phyloP scores from a whole-genome alignment of 352 stramenopile species.

The Phytophthora meadii region DNA sequence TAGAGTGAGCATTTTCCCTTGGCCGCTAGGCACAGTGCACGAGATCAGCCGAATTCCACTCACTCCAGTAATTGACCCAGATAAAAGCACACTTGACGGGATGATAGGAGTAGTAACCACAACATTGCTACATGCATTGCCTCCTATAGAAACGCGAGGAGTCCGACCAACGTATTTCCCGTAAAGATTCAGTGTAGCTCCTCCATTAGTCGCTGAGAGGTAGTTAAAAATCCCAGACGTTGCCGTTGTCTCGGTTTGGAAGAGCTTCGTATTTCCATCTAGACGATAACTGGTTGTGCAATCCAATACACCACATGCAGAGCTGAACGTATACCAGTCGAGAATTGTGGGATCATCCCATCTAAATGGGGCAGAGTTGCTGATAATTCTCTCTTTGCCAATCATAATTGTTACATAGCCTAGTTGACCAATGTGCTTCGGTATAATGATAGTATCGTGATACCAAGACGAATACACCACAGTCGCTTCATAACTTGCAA shows the following conservation, averaged over 20 bases:
- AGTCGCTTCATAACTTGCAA: conserved; percentile 27
- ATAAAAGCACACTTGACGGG: conserved; percentile 30
- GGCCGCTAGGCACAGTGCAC: conserved; percentile 52
- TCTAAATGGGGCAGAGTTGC: conserved; percentile 62
- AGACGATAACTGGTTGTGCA: conserved; percentile 60
- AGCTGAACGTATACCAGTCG: conserved; percentile 60
- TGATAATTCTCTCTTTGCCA: conserved; percentile 47
- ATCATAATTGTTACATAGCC: conserved; percentile 63
- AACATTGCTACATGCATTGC: conserved; percentile 40
- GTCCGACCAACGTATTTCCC: conserved; percentile 62
- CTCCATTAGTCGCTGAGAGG: conserved; percentile 48
- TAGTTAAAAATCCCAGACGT: conserved; percentile 39
- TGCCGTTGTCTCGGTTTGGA: conserved; percentile 34
- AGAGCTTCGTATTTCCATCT: conserved; percentile 53
- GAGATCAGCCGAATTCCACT: conserved; percentile 47
- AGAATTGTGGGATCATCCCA: conserved; percentile 66
- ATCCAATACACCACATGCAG: conserved; percentile 46
- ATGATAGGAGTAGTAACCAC: conserved; percentile 29
- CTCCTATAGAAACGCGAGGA: conserved; percentile 44
- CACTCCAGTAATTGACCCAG: conserved; percentile 28
- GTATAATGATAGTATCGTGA: conserved; percentile 48
- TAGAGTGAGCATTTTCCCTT: conserved; percentile 52
- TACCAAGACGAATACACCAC: conserved; percentile 44
- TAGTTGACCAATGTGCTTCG: conserved; percentile 48
- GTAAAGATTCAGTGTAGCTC: conserved; percentile 55